A percentile compares a stretch with the other conserved stretches of the same genome.
Evolutionary conservation across 345 rosid genomes (phyloP).

Genomic region (Rhizophora mangle): DNA sequence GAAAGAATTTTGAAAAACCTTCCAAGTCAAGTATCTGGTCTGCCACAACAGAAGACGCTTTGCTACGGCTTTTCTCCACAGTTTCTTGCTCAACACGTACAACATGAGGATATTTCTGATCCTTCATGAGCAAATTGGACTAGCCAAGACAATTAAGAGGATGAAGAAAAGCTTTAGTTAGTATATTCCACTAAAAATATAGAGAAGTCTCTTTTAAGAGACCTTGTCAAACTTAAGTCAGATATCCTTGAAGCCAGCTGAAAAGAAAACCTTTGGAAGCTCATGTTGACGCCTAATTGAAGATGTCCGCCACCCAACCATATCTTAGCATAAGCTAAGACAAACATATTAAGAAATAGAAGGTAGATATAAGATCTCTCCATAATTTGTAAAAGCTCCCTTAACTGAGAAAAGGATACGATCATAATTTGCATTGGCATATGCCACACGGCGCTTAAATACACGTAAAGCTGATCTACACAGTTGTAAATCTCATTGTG

Average conservation of each 20-base stretch:
- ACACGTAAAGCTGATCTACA: conserved; percentile 78
- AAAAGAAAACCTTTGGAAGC: conserved; percentile 63
- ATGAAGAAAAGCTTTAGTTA: conserved; percentile 10
- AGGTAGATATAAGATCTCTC: conserved; percentile 3
- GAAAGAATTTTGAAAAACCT: conserved; percentile 47
- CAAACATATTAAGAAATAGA: conserved; percentile 17
- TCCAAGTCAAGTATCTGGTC: conserved; percentile 56
- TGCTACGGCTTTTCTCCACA: conserved; percentile 15
- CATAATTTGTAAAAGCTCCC: conserved; percentile 13
- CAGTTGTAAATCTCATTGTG: conserved; percentile 22
- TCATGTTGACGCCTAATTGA: conserved; percentile 80
- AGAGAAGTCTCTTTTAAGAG: neutral
- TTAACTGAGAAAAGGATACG: conserved; percentile 55
- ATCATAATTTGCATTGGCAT: conserved; percentile 85
- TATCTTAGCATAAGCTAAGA: conserved; percentile 56
- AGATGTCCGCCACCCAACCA: conserved; percentile 97
- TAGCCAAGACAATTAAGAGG: conserved; percentile 30
- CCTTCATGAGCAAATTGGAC: conserved; percentile 59
- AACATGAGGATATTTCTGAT: conserved; percentile 80
- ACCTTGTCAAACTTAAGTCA: neutral
- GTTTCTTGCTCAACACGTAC: conserved; percentile 49
- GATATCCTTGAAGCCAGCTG: neutral
- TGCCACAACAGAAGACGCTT: conserved; percentile 30
- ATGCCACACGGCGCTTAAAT: conserved; percentile 86
- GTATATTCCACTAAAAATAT: neutral